Conservation (phyloP, 441 rosid genomes). For the Geranium incanum region DNA sequence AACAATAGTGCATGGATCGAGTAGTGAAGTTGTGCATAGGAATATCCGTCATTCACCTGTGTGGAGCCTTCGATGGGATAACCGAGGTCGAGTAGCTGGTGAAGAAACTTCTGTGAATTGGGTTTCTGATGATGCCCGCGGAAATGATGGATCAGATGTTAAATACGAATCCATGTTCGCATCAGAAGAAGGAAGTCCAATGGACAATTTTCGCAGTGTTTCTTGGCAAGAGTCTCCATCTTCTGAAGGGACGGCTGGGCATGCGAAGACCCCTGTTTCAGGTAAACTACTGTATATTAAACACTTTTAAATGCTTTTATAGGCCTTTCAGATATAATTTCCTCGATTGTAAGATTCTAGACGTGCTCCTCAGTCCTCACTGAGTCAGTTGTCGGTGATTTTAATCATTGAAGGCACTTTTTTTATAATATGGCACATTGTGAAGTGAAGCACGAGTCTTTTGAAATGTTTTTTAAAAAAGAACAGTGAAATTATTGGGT, state of each 20-base stretch:
- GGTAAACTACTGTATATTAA: conserved; percentile 29
- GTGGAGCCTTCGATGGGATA: conserved; percentile 96
- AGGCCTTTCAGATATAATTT: background rate
- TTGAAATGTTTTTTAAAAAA: background rate
- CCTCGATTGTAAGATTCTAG: background rate
- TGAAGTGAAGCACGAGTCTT: background rate
- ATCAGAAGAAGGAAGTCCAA: conserved; percentile 70
- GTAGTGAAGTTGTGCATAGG: conserved; percentile 55
- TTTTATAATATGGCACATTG: background rate
- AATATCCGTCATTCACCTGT: conserved; percentile 68
- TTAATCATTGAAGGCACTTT: background rate
- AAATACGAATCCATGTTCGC: conserved; percentile 52
- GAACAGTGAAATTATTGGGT: background rate
- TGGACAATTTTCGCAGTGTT: conserved; percentile 45
- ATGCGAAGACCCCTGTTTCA: conserved; percentile 42
- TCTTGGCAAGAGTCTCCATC: conserved; percentile 60
- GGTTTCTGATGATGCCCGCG: conserved; percentile 55
- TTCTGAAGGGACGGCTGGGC: conserved; percentile 44
- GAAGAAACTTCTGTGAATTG: conserved; percentile 76
- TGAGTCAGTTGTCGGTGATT: background rate
- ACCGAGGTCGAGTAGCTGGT: conserved; percentile 88
- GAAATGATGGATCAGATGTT: conserved; percentile 46
- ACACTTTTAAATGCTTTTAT: background rate
- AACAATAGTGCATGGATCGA: conserved; percentile 53
- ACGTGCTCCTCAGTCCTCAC: background rate